Percentiles rank a stretch among this genome's conserved stretches.
Evolutionary conservation across 176 grass and related monocot genomes (phyloP).

Genomic region (Microstegium vimineum): DNA sequence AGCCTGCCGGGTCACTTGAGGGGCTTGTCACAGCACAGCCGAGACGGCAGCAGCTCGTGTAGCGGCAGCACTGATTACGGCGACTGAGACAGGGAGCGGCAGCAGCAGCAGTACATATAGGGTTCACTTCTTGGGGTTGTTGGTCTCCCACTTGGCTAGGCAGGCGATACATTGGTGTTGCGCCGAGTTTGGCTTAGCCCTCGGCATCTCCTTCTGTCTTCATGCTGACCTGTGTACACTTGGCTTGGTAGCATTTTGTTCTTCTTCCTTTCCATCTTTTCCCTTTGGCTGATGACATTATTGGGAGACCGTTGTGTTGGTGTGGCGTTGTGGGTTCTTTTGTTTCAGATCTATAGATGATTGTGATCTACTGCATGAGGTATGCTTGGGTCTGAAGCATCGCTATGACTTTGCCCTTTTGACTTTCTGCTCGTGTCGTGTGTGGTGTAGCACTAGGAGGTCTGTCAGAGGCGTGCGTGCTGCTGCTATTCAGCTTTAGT

Average conservation of each 20-base stretch:
- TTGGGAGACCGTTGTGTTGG: neutral
- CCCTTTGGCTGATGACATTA: constrained; percentile 26
- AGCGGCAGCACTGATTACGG: constrained; percentile 83
- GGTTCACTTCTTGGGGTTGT: constrained; percentile 3
- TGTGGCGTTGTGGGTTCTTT: neutral
- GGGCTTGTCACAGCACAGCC: constrained; percentile 58
- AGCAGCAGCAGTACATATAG: constrained; percentile 21
- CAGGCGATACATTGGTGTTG: constrained; percentile 27
- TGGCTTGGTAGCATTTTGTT: constrained; percentile 27
- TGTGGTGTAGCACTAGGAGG: constrained; percentile 1
- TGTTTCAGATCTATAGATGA: constrained; percentile 29
- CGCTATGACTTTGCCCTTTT: neutral
- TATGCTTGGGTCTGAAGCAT: constrained; percentile 19
- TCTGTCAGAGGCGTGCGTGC: neutral
- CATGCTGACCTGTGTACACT: constrained; percentile 48
- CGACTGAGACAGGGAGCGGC: constrained; percentile 38
- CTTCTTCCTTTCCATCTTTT: neutral
- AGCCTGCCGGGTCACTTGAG: constrained; percentile 53
- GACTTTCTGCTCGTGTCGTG: neutral
- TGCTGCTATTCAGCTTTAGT: neutral
- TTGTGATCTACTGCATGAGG: constrained; percentile 24
- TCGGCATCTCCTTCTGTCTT: neutral
- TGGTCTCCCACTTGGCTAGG: neutral
- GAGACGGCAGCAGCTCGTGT: constrained; percentile 63
- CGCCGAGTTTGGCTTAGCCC: constrained; percentile 23